Conservation (phyloP, 768 basidiomycete genomes). For the Mycena epipterygia region DNA sequence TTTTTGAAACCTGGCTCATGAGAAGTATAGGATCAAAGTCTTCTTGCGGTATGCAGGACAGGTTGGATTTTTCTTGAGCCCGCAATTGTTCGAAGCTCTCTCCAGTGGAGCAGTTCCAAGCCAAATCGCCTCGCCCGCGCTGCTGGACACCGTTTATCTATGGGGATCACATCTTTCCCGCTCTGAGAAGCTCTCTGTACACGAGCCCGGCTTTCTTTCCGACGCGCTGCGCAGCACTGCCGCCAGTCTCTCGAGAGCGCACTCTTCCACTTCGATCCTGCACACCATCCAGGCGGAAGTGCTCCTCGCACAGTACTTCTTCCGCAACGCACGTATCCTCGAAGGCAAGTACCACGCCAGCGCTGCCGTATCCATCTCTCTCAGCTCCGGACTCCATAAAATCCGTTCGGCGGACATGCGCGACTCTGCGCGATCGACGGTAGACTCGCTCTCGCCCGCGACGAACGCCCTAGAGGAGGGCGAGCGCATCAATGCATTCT, state of each 20-base stretch:
- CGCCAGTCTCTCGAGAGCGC: neutral
- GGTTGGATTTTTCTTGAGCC: conserved; percentile 28
- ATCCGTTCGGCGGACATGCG: conserved; percentile 26
- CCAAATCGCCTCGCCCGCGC: conserved; percentile 23
- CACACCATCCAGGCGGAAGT: conserved; percentile 37
- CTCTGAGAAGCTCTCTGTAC: neutral
- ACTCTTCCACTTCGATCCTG: conserved; percentile 8
- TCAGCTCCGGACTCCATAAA: conserved; percentile 29
- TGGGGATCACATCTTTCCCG: conserved; percentile 33
- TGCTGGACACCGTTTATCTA: conserved; percentile 26
- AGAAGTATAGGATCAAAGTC: neutral
- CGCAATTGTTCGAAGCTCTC: conserved; percentile 19
- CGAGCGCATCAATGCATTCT: conserved; percentile 39
- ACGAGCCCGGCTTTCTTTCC: conserved; percentile 19
- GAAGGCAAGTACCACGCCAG: conserved; percentile 34
- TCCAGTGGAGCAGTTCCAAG: conserved; percentile 8
- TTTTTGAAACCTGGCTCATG: neutral
- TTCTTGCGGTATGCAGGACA: conserved; percentile 8
- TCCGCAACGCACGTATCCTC: conserved; percentile 29
- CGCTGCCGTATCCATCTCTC: conserved; percentile 27
- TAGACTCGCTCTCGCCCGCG: conserved; percentile 5
- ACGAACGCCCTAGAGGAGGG: conserved; percentile 32
- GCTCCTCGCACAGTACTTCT: conserved; percentile 33
- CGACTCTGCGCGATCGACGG: neutral
- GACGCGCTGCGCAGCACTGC: conserved; percentile 22